Conservation (phyloP, 495 filamentous ascomycete genomes). For the Hyphodiscus hymeniophilus region DNA sequence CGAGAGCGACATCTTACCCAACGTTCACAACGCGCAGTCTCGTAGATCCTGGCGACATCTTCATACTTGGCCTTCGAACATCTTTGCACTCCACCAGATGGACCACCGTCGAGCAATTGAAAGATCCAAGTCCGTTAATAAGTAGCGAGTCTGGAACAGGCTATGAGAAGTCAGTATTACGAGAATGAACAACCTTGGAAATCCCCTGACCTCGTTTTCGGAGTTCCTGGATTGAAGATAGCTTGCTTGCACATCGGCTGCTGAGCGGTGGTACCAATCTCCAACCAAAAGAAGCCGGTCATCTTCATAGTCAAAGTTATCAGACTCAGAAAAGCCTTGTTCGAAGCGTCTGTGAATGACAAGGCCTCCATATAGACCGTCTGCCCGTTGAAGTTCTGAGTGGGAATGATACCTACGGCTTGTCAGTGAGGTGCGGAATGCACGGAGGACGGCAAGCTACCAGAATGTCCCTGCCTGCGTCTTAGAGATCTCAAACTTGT, state of each 20-base stretch:
- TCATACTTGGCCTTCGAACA: too few relatives aligned
- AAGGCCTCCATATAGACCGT: conserved; percentile 14
- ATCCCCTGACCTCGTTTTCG: conserved; percentile 19
- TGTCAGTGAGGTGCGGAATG: not conserved
- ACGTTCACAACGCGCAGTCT: conserved; percentile 12
- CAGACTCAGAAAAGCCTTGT: not conserved
- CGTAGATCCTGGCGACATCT: too few relatives aligned
- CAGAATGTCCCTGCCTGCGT: conserved; percentile 12
- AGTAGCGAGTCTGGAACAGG: conserved; percentile 42
- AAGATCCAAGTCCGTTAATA: conserved; percentile 38
- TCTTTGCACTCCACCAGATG: conserved; percentile 31
- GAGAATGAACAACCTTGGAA: not conserved
- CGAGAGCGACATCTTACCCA: conserved; percentile 3
- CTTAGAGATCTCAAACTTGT: conserved; percentile 7
- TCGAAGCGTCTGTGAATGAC: conserved; percentile 8
- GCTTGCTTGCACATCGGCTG: conserved; percentile 31
- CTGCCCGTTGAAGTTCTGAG: conserved; percentile 16
- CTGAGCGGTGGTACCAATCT: conserved; percentile 41
- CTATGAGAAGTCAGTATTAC: too few relatives aligned
- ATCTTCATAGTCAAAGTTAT: conserved; percentile 26
- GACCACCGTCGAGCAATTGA: conserved; percentile 38
- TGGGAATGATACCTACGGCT: conserved; percentile 14
- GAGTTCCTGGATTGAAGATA: conserved; percentile 33
- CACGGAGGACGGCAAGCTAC: not conserved
- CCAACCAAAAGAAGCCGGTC: conserved; percentile 35